Evolutionary conservation across 352 stramenopile species (phyloP).

Genomic region (Phytophthora sp.): DNA sequence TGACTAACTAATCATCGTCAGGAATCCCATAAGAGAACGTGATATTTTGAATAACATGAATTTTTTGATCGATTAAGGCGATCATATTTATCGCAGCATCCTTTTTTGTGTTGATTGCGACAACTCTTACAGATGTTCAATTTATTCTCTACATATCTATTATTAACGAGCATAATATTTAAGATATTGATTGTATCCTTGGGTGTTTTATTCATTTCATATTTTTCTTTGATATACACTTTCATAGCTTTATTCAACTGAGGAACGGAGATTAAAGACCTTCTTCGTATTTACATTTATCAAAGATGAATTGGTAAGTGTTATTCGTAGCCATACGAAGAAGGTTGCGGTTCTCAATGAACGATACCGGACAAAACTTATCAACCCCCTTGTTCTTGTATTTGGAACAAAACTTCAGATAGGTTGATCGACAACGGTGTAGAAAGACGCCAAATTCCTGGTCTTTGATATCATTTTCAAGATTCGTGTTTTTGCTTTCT

Average conservation of each 20-base stretch:
- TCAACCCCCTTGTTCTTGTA: conserved; percentile 4
- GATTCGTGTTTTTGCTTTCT: neutral
- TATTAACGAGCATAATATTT: conserved; percentile 10
- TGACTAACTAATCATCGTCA: conserved; percentile 3
- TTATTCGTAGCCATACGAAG: conserved; percentile 12
- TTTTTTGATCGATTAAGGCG: conserved; percentile 5
- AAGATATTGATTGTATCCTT: conserved; percentile 3
- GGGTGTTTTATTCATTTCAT: conserved; percentile 6
- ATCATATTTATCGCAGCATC: conserved; percentile 5
- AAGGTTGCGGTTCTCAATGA: conserved; percentile 12
- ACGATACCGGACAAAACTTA: conserved; percentile 3
- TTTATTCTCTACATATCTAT: conserved; percentile 1
- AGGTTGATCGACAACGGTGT: neutral
- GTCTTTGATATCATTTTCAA: neutral
- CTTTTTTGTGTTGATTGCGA: conserved; percentile 7
- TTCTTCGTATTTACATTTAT: conserved; percentile 1
- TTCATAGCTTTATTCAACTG: conserved; percentile 8
- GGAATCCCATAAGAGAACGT: neutral
- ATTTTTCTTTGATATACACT: conserved; percentile 3
- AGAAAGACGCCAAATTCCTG: neutral
- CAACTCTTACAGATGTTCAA: conserved; percentile 11
- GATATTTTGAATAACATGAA: neutral
- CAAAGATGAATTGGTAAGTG: conserved; percentile 7
- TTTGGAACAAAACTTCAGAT: conserved; percentile 4
- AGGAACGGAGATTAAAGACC: neutral